phyloP scores from a whole-genome alignment of 176 grass and related monocot species.

The Dactylis glomerata region DNA sequence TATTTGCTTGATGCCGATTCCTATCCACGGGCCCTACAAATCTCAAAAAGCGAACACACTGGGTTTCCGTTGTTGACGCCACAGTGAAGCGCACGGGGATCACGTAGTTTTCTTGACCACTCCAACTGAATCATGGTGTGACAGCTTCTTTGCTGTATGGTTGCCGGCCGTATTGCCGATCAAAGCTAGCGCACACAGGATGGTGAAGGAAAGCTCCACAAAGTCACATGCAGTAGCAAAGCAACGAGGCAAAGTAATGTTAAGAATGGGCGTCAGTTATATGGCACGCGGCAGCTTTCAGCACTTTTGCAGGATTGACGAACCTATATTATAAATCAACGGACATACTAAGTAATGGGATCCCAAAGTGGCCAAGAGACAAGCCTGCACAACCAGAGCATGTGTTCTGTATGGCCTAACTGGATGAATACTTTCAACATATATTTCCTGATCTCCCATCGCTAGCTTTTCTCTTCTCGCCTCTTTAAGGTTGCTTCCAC shows the following conservation, averaged over 20 bases:
- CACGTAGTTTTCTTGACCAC: not conserved
- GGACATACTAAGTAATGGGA: not conserved
- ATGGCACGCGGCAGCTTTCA: not conserved
- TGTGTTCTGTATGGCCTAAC: not conserved
- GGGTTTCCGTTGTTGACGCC: not conserved
- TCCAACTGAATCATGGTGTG: not conserved
- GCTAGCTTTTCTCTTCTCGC: not conserved
- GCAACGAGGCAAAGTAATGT: not conserved
- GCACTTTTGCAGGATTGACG: not conserved
- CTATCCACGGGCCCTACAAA: not conserved
- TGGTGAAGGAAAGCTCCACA: not conserved
- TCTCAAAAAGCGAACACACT: not conserved
- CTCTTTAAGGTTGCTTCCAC: not conserved
- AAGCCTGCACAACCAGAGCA: no score
- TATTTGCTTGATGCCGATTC: not conserved
- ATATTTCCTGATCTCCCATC: not conserved
- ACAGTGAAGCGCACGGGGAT: not conserved
- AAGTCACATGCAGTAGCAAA: not conserved
- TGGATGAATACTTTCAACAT: not conserved
- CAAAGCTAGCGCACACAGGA: not conserved
- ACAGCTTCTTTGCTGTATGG: not conserved
- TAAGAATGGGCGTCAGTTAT: not conserved
- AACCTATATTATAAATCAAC: not conserved
- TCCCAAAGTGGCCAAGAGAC: no score
- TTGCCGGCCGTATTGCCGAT: no score